Evolutionary conservation across 257 asterid genomes (phyloP), one percentile per base, ranked within the genome.

Genomic region (Solanum pennellii): DNA sequence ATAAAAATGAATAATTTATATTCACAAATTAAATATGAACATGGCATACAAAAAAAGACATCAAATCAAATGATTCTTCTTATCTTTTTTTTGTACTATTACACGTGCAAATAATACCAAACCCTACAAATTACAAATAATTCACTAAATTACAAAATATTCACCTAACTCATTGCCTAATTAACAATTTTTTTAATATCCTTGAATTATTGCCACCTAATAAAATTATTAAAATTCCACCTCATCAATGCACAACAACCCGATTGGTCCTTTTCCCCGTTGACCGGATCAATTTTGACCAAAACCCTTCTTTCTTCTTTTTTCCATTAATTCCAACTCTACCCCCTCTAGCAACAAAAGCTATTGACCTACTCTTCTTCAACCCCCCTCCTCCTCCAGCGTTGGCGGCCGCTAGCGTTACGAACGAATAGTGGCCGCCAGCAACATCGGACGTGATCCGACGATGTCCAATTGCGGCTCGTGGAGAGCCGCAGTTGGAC

Each of bases 341-440:
- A 31, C 23, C 76, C 45, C 88, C 88, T 69, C 92, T 91, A 2
- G 91, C 76, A 8, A 91, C 94, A 89, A 88, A 91, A 73, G 92
- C 94, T 71, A 93, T 90, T 4, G 98, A 95, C 87, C 93, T 91
- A 75, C 97, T 92, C 92, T 94, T 95, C 42, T 90, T 91, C 93
- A 93, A 33, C 7, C 92, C 92, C 7, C 25, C 83, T 18, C 83
- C 86, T 15, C 83, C 72, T 7, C 42, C 49, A 0, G 4, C 10
- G 41, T 91, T 89, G 29, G 49, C 18, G 11, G 82, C 52, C 11
- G 82, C 82, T 5, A 86, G 41, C 0, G 87, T 39, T 7, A 92
- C 85, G 4, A 88, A 82, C 12, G 91, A 92, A 69, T 83, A 89
- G 27, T 89, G 89, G n/a, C 82, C 92, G 83, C 84, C 92, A 84